Evolutionary conservation across 495 filamentous ascomycete species (phyloP).

Genomic region (Penicillium subrubescens): DNA sequence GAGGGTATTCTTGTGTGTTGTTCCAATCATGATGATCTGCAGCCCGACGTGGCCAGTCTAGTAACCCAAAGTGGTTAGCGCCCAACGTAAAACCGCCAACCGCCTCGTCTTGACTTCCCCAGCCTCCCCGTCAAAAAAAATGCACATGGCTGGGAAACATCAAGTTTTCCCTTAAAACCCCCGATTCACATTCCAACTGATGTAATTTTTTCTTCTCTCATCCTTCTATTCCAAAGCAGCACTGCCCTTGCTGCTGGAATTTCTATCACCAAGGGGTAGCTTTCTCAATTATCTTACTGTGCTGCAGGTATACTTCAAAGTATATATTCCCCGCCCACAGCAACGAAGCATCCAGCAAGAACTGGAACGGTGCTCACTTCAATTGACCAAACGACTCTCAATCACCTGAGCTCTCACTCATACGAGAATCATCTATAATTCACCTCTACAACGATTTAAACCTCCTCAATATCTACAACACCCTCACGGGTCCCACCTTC

Average conservation of each 20-base stretch:
- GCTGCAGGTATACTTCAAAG: slow-evolving; percentile 1
- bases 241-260: neutral
- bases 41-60: neutral
- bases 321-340: neutral
- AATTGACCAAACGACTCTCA: too few relatives aligned
- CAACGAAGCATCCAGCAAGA: neutral
- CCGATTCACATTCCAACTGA: slow-evolving; percentile 13
- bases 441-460: neutral
- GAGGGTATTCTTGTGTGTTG: too few relatives aligned
- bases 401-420: neutral
- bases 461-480: neutral
- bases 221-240: slow-evolving; percentile 7
- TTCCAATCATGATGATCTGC: neutral
- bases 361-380: too few relatives aligned
- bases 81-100: slow-evolving; percentile 1
- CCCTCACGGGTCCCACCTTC: slow-evolving; percentile 4
- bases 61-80: neutral
- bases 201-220: slow-evolving; percentile 11
- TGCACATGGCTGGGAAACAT: slow-evolving; percentile 32
- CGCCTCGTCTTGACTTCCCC: slow-evolving; percentile 9
- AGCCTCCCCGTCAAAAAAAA: slow-evolving; percentile 24
- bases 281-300: neutral
- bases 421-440: neutral
- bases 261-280: neutral
- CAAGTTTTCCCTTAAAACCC: slow-evolving; percentile 19